Percentiles rank a stretch among this genome's conserved stretches.
These are phyloP conservation scores for Macrotyloma uniflorum DNA, from an alignment of 306 rosid species.

Conservation along the genomic window DNA sequence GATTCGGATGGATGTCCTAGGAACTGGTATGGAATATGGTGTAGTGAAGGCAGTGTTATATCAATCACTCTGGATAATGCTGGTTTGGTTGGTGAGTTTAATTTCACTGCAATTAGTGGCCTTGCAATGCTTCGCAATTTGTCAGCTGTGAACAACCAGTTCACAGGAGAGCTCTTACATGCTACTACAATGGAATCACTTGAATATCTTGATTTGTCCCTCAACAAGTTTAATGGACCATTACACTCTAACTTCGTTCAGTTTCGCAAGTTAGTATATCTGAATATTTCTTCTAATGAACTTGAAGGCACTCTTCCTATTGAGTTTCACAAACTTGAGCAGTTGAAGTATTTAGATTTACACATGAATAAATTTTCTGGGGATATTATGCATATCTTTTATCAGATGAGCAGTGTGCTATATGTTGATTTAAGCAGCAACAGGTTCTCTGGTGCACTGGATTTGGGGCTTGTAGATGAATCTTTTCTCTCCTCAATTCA, in stretches of 20 bases:
- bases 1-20: constrained; percentile 77
- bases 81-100: constrained; percentile 69
- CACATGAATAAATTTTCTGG: constrained; percentile 64
- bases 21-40: constrained; percentile 68
- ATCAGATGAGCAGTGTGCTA: constrained; percentile 63
- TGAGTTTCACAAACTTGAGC: constrained; percentile 57
- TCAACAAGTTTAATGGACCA: constrained; percentile 59
- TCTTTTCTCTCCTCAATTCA: constrained; percentile 61
- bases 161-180: constrained; percentile 57
- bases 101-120: constrained; percentile 56
- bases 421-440: constrained; percentile 75
- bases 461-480: constrained; percentile 61
- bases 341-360: constrained; percentile 59
- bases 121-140: constrained; percentile 67
- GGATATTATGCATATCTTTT: constrained; percentile 56
- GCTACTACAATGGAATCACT: constrained; percentile 55
- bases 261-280: constrained; percentile 44
- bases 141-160: constrained; percentile 65
- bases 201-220: constrained; percentile 65
- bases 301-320: constrained; percentile 57
- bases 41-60: constrained; percentile 59
- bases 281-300: constrained; percentile 76
- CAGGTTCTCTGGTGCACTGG: constrained; percentile 67
- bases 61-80: constrained; percentile 62
- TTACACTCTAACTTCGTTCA: constrained; percentile 48